Percentiles rank a stretch among this genome's conserved stretches.
phyloP scores from a whole-genome alignment of 306 rosid genomes.

The Sindora glabra region DNA sequence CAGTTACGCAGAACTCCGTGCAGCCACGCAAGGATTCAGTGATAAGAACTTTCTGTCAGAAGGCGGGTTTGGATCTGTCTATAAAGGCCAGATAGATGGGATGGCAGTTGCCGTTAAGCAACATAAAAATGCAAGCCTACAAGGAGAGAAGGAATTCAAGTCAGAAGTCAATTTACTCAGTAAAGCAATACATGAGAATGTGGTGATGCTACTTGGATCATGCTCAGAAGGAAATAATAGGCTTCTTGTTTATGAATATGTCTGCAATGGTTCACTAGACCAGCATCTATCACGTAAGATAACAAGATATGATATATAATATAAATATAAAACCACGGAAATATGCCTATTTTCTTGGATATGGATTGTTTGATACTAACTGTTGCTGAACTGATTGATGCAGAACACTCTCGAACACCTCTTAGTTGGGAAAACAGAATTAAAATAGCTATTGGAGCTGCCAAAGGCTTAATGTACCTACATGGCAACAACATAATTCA shows the following conservation, averaged over 20 bases:
- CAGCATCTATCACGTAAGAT: slow-evolving; percentile 61
- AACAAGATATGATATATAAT: too few species aligned
- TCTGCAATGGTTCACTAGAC: slow-evolving; percentile 72
- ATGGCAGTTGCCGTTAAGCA: slow-evolving; percentile 64
- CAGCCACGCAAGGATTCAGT: slow-evolving; percentile 52
- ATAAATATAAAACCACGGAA: too few species aligned
- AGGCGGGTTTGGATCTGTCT: slow-evolving; percentile 79
- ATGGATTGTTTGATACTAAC: background rate
- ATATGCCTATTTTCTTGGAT: background rate
- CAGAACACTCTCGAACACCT: slow-evolving; percentile 41
- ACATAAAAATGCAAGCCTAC: slow-evolving; percentile 45
- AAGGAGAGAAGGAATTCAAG: slow-evolving; percentile 72
- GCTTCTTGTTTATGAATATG: slow-evolving; percentile 72
- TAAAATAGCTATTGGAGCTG: slow-evolving; percentile 62
- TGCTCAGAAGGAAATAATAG: slow-evolving; percentile 62
- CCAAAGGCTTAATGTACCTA: slow-evolving; percentile 55
- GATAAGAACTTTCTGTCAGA: slow-evolving; percentile 45
- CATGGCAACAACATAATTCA: slow-evolving; percentile 64
- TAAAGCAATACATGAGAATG: slow-evolving; percentile 69
- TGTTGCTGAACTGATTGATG: slow-evolving; percentile 8
- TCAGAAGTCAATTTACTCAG: slow-evolving; percentile 58
- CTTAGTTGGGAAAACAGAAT: slow-evolving; percentile 61
- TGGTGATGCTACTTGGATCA: slow-evolving; percentile 65
- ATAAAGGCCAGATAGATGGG: slow-evolving; percentile 42
- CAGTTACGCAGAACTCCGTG: slow-evolving; percentile 41